phyloP scores from a whole-genome alignment of 2,329 filamentous ascomycete genomes.

The Rutstroemia sp. region DNA sequence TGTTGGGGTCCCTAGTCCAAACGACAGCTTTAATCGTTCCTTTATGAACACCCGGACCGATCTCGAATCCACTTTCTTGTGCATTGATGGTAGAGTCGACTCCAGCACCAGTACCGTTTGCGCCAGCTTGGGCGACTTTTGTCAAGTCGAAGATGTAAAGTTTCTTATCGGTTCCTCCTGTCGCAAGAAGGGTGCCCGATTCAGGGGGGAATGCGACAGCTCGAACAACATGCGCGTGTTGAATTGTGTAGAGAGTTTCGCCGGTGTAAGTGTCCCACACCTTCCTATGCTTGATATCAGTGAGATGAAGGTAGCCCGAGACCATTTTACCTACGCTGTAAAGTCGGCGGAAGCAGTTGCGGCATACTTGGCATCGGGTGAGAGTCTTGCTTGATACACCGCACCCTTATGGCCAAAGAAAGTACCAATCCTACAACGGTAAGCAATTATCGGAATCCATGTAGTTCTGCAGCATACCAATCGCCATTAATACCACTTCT shows the following conservation, averaged over 20 bases:
- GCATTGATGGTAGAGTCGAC: conserved; percentile 40
- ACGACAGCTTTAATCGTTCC: conserved; percentile 94
- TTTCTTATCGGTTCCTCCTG: conserved; percentile 94
- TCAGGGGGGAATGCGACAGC: conserved; percentile 84
- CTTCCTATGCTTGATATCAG: conserved; percentile 53
- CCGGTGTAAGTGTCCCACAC: conserved; percentile 97
- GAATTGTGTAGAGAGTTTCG: conserved; percentile 76
- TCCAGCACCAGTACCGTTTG: conserved; percentile 19
- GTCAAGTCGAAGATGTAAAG: conserved; percentile 86
- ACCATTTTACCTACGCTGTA: conserved; percentile 58
- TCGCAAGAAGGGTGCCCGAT: conserved; percentile 77
- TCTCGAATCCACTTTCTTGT: conserved; percentile 68
- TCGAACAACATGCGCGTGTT: conserved; percentile 92
- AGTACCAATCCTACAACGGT: conserved; percentile 67
- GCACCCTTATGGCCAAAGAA: conserved; percentile 98
- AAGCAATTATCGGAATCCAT: conserved; percentile 11
- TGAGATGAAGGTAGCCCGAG: background rate
- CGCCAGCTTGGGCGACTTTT: conserved; percentile 31
- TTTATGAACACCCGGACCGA: conserved; percentile 75
- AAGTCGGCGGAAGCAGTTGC: conserved; percentile 96
- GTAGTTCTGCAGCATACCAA: conserved; percentile 48
- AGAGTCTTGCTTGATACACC: conserved; percentile 91
- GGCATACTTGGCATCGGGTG: conserved; percentile 77
- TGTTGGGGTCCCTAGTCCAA: conserved; percentile 83
- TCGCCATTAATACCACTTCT: conserved; percentile 93